Conservation (phyloP, 768 basidiomycete genomes). For the Hydnomerulius pinastri region DNA sequence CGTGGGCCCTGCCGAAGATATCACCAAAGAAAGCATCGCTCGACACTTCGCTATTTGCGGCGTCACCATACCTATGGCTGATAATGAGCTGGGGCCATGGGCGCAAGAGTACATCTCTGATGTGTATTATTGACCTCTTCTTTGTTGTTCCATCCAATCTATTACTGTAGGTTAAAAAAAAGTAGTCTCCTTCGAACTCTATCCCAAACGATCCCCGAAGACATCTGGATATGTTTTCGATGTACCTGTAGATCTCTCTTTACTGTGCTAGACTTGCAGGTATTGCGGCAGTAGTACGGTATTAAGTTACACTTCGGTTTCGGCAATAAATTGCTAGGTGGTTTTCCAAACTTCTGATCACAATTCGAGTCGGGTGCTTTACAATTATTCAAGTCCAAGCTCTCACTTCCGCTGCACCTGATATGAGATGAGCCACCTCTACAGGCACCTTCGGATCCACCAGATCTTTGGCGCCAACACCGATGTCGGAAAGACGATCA, state of each 20-base stretch:
- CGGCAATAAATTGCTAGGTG: neutral
- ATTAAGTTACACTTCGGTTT: constrained; percentile 10
- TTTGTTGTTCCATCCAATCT: neutral
- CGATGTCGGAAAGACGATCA: constrained; percentile 91
- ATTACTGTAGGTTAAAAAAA: constrained; percentile 2
- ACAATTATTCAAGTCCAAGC: neutral
- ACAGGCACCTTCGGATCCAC: constrained; percentile 81
- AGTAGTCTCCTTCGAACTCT: constrained; percentile 1
- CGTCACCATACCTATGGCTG: constrained; percentile 36
- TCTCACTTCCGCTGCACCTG: neutral
- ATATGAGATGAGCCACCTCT: constrained; percentile 73
- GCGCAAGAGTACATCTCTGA: constrained; percentile 37
- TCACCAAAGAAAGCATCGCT: constrained; percentile 37
- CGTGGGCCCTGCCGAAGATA: constrained; percentile 25
- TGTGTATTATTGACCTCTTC: constrained; percentile 24
- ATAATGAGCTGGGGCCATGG: constrained; percentile 41
- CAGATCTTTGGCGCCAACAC: constrained; percentile 97
- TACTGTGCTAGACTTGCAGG: constrained; percentile 6
- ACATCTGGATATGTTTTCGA: constrained; percentile 30
- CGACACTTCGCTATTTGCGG: constrained; percentile 47
- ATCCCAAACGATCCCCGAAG: constrained; percentile 16
- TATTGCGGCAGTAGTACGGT: constrained; percentile 21
- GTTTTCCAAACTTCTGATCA: neutral
- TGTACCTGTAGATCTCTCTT: constrained; percentile 14
- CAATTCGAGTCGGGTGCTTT: neutral